Evolutionary conservation across 768 basidiomycete genomes (phyloP), one percentile per base, ranked within the genome.

Genomic region (Calvatia gigantea): DNA sequence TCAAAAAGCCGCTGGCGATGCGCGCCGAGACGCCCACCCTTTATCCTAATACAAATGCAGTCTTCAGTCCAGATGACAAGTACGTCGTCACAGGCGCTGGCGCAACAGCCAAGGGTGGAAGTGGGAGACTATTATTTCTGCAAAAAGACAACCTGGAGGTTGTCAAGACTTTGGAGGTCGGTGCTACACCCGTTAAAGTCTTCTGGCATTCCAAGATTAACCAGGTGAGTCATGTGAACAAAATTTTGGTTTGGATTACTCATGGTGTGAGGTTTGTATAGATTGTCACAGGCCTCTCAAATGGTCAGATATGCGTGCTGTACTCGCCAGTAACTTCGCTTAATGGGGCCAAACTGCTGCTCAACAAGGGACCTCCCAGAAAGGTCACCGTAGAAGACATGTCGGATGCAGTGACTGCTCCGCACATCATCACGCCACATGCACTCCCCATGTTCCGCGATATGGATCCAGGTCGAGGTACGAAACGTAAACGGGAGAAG

Each of bases 171-270:
- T 62, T 93, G 41, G 82, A 78, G 54, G 82, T 90, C 63, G 86
- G 85, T 41, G 78, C 86, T 23, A 89, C 86, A 32, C 94, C 97
- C 8, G 91, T 99, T 54, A 89, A 87, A 65, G 91, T 98, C 2
- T 72, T 81, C 25, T 99, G 97, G 97, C 97, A 98, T 74, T 84
- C 91, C 5, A 92, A 91, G 71, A 98, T 99, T 77, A 99, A 99
- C 75, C 93, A 97, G 81, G 92, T 90, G 59, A 62, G 85, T 67
- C 45, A 41, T 52, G 61, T 62, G 28, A 49, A 60, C 35, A 57
- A 49, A 37, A 41, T 58, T 56, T 58, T 61, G 55, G 52, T 43
- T 21, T 41, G 48, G 59, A 51, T 61, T 57, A 58, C 45, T 59
- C 25, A 62, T 52, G 45, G 51, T 49, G 59, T 60, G 43, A 60